Base-by-base conservation (phyloP, 495 filamentous ascomycete genomes). In the Daldinia concentrica region DNA sequence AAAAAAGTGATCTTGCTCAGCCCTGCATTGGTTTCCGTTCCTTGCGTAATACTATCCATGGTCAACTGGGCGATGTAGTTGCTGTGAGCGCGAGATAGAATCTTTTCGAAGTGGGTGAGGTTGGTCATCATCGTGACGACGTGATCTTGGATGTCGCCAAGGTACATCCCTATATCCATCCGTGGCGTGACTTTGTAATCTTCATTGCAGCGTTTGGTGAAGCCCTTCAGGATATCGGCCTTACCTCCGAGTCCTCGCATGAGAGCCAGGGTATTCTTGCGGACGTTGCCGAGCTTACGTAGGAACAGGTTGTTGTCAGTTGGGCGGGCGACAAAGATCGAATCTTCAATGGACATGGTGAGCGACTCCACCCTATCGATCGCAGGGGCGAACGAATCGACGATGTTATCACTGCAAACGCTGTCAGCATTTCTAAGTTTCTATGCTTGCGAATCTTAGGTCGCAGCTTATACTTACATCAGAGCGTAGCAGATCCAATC, bases 401-500 rank as follows among this genome's bases (percentile, higher is more conserved):
- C 96, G 72, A 99, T 99, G 78, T 99, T 92, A 79, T 99, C 95
- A 77, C 90, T 93, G 69, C 6, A 9, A 48, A 17, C 19, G 7
- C 9, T 14, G 54, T 82, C 76, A 85, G 71, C 68, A 68, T 11
- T 9, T 39, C 1, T 22, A 27, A 1, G 43, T 12, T 12, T 45
- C 37, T 37, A 69, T 14, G 2, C 26, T 60, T 22, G 43, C n/a
- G 8, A 1, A 24, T 32, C 37, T 34, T 12, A 45, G 24, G 6
- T 17, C 37, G 15, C 4, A 14, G 9, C 3, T 8, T 15, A 27
- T 52, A 82, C 90, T 87, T 83, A 93, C 91, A 99, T 99, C 82
- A 99, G 88, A 34, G 95, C 95, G 75, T 99, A 99, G 82, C 96
- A 99, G 67, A 99, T 95, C 95, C 95, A 99, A 79, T 99, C 95